phyloP scores from a whole-genome alignment of 345 rosid species.

The Boechera retrofracta region DNA sequence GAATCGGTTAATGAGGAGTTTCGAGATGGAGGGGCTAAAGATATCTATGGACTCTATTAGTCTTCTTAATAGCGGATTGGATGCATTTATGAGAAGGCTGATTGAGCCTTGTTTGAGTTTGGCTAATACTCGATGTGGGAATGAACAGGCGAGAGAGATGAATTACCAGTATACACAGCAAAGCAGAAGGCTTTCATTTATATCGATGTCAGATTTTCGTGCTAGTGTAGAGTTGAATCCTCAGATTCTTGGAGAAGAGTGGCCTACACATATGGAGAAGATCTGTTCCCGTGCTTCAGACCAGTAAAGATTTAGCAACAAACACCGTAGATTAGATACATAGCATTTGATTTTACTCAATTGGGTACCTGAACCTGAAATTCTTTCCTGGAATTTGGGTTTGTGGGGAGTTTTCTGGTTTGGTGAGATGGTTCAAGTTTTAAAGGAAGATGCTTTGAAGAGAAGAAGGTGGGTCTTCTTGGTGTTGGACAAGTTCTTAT shows the following conservation, averaged over 20 bases:
- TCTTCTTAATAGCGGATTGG: slow-evolving; percentile 75
- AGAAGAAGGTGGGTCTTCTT: slow-evolving; percentile 19
- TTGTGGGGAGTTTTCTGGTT: slow-evolving; percentile 8
- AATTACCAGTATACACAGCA: slow-evolving; percentile 37
- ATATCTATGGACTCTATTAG: slow-evolving; percentile 64
- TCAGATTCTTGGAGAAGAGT: slow-evolving; percentile 68
- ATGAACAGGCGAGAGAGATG: slow-evolving; percentile 34
- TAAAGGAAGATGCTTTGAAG: neutral
- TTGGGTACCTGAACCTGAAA: slow-evolving; percentile 14
- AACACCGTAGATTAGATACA: slow-evolving; percentile 18
- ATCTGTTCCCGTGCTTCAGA: slow-evolving; percentile 55
- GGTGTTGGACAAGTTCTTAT: slow-evolving; percentile 35
- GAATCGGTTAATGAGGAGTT: slow-evolving; percentile 63
- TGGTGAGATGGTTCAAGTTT: slow-evolving; percentile 35
- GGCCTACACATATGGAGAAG: slow-evolving; percentile 75
- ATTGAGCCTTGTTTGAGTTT: slow-evolving; percentile 72
- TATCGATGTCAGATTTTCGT: slow-evolving; percentile 63
- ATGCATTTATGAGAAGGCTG: slow-evolving; percentile 71
- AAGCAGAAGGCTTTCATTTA: slow-evolving; percentile 42
- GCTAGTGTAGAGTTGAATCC: slow-evolving; percentile 71
- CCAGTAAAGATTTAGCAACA: slow-evolving; percentile 40
- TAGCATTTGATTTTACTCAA: slow-evolving; percentile 31
- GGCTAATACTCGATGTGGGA: slow-evolving; percentile 56
- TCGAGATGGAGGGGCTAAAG: slow-evolving; percentile 67
- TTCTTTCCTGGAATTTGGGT: slow-evolving; percentile 42